Evolutionary conservation across 257 asterid species (phyloP).

Genomic region (Przewalskia tangutica): DNA sequence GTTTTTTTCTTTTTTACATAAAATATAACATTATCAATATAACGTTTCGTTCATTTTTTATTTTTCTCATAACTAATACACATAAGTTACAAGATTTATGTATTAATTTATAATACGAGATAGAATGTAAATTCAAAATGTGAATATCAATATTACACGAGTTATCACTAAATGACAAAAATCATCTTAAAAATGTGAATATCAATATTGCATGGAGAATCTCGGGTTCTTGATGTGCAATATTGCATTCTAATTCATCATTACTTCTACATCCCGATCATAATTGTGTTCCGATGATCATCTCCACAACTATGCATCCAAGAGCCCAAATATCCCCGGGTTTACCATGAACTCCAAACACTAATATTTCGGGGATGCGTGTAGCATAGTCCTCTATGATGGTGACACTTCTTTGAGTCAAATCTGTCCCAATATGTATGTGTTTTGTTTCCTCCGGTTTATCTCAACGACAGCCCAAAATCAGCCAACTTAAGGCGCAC

Average conservation of each 20-base stretch:
- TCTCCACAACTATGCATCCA: not conserved
- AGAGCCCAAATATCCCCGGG: constrained; percentile 1
- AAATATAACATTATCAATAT: too few species aligned
- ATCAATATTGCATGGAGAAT: not conserved
- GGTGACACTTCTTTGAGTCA: too few species aligned
- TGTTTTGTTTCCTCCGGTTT: not conserved
- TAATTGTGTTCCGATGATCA: not conserved
- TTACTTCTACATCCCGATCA: not conserved
- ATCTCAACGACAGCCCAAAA: not conserved
- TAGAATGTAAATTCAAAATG: too few species aligned
- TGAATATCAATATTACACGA: too few species aligned
- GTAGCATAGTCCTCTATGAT: not conserved
- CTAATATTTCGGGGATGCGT: constrained; percentile 4
- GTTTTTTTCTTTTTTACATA: too few species aligned
- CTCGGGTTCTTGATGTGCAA: not conserved
- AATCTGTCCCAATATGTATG: not conserved
- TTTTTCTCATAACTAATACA: too few species aligned
- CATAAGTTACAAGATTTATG: too few species aligned
- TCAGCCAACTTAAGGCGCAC: not conserved
- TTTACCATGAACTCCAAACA: not conserved
- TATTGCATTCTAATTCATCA: not conserved
- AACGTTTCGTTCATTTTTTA: too few species aligned
- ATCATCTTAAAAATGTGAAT: too few species aligned
- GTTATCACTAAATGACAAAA: too few species aligned
- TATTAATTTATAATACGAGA: too few species aligned